Conservation (phyloP, 2,329 filamentous ascomycete genomes). For the Calycina herbarum region DNA sequence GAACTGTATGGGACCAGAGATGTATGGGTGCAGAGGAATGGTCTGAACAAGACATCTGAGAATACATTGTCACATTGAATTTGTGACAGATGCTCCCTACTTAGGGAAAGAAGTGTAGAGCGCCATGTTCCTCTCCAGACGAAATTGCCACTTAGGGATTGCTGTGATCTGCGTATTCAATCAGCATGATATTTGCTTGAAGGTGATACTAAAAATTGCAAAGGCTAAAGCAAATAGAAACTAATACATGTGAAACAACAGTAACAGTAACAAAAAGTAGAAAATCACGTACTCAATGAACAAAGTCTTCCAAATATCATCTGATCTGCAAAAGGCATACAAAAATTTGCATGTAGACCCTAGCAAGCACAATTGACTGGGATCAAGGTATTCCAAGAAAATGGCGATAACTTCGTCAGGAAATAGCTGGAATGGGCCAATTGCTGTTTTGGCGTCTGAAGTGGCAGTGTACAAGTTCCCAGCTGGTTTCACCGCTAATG, state of each 20-base stretch:
- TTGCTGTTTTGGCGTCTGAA: slow-evolving; percentile 64
- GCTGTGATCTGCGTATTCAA: slow-evolving; percentile 28
- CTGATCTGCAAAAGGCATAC: slow-evolving; percentile 79
- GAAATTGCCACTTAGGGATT: slow-evolving; percentile 36
- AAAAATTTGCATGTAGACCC: slow-evolving; percentile 81
- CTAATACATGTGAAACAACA: neutral
- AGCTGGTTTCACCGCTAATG: slow-evolving; percentile 79
- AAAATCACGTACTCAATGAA: slow-evolving; percentile 75
- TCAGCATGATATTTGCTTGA: slow-evolving; percentile 3
- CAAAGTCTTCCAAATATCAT: slow-evolving; percentile 86
- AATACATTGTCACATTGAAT: slow-evolving; percentile 78
- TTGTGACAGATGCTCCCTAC: slow-evolving; percentile 49
- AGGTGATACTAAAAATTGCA: neutral
- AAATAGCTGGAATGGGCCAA: slow-evolving; percentile 65
- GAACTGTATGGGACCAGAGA: slow-evolving; percentile 63
- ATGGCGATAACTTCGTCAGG: slow-evolving; percentile 80
- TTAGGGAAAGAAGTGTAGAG: slow-evolving; percentile 68
- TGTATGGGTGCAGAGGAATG: slow-evolving; percentile 85
- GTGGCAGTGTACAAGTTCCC: slow-evolving; percentile 75
- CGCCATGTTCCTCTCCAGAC: slow-evolving; percentile 83
- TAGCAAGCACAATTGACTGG: slow-evolving; percentile 59
- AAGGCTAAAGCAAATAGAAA: neutral
- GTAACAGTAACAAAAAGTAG: neutral
- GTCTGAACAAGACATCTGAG: slow-evolving; percentile 86
- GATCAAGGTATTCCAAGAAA: slow-evolving; percentile 74